Evolutionary conservation across 1,284 basidiomycete genomes (phyloP).

Genomic region (Tremellales sp.): DNA sequence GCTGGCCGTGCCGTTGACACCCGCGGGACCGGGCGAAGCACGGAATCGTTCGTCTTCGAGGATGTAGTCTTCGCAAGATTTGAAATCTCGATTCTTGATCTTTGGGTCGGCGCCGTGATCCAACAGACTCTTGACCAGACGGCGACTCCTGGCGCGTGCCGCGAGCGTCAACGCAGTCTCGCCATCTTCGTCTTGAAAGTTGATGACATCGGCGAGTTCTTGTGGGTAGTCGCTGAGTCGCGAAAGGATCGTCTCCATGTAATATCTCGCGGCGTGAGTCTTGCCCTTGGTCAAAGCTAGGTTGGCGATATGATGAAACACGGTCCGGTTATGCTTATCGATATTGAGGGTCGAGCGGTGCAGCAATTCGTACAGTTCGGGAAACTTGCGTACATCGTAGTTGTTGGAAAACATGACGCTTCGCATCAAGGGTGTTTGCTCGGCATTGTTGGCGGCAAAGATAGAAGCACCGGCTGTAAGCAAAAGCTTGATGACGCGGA

Average conservation of each 20-base stretch:
- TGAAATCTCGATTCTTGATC: conserved; percentile 89
- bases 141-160: conserved; percentile 90
- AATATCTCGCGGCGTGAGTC: conserved; percentile 95
- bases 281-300: conserved; percentile 98
- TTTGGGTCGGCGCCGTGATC: conserved; percentile 98
- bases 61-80: conserved; percentile 98
- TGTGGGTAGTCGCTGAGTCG: conserved; percentile 92
- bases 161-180: conserved; percentile 97
- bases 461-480: conserved; percentile 93
- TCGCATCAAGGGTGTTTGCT: conserved; percentile 97
- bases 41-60: conserved; percentile 97
- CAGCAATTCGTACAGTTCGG: conserved; percentile 92
- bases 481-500: conserved; percentile 91
- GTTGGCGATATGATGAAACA: conserved; percentile 98
- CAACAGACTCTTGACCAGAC: conserved; percentile 92
- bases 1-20: conserved; percentile 2
- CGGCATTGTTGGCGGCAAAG: conserved; percentile 93
- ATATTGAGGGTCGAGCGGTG: conserved; percentile 98
- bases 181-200: conserved; percentile 98
- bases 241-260: conserved; percentile 93
- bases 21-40: conserved; percentile 61
- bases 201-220: conserved; percentile 96
- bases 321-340: conserved; percentile 95
- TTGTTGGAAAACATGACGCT: conserved; percentile 99
- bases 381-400: conserved; percentile 98